Conservation (phyloP, 2,329 filamentous ascomycete species). For the Biscogniauxia mediterranea region DNA sequence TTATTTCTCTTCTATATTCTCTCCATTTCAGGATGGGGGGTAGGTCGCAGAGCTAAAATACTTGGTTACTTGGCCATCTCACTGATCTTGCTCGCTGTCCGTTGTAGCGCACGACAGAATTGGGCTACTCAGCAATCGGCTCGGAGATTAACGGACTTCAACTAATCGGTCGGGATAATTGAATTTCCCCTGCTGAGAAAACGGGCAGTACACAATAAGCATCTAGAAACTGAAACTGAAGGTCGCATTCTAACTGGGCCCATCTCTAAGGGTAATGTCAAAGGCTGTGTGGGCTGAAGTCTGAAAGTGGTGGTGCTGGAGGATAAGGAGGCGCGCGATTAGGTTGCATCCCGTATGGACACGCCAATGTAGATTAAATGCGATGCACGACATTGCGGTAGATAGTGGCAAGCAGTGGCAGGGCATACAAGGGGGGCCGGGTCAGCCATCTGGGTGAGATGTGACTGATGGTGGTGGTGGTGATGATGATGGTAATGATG, state of each 20-base stretch:
- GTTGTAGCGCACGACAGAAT: not conserved
- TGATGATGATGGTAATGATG: not conserved
- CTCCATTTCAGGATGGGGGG: too few relatives aligned
- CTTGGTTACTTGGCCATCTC: not conserved
- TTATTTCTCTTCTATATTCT: too few relatives aligned
- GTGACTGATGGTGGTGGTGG: not conserved
- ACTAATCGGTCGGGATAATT: not conserved
- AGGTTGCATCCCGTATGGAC: conserved; percentile 22
- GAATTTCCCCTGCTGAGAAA: not conserved
- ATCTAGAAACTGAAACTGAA: not conserved
- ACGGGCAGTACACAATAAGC: not conserved
- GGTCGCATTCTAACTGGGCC: not conserved
- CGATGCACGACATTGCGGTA: conserved; percentile 29
- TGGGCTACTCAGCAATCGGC: not conserved
- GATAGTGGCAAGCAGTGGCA: conserved; percentile 25
- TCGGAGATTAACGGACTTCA: not conserved
- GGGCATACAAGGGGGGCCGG: conserved; percentile 23
- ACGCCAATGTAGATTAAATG: conserved; percentile 15
- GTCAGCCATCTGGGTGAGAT: conserved; percentile 21
- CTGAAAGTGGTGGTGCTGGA: conserved; percentile 5
- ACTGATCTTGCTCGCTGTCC: not conserved
- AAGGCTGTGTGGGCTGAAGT: not conserved
- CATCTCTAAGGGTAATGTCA: not conserved
- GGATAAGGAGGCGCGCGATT: conserved; percentile 21
- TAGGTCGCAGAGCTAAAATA: not conserved